Conservation (phyloP, 2,329 filamentous ascomycete species). For the Aphanocladium album region DNA sequence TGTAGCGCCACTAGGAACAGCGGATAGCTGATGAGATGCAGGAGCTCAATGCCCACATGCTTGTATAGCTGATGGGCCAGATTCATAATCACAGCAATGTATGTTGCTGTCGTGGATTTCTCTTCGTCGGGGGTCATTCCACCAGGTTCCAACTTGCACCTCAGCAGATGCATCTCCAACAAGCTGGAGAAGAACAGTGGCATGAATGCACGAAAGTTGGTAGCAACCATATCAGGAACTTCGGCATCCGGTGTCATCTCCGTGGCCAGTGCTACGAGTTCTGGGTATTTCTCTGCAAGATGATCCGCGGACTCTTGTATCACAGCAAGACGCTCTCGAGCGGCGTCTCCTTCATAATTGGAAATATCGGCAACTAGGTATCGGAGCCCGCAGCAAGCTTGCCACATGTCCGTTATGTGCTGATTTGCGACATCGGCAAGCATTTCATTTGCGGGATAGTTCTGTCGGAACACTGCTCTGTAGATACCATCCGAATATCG, state of each 20-base stretch:
- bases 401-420: slow-evolving; percentile 27
- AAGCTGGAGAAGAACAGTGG: slow-evolving; percentile 31
- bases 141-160: slow-evolving; percentile 9
- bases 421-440: slow-evolving; percentile 32
- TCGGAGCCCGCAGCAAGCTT: slow-evolving; percentile 26
- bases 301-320: slow-evolving; percentile 20
- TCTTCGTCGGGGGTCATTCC: not conserved
- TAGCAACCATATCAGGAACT: slow-evolving; percentile 25
- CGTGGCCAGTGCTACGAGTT: slow-evolving; percentile 23
- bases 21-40: slow-evolving; percentile 29
- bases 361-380: slow-evolving; percentile 27
- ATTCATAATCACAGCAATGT: slow-evolving; percentile 23
- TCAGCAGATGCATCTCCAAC: slow-evolving; percentile 21
- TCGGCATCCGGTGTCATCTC: slow-evolving; percentile 21
- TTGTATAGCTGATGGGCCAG: slow-evolving; percentile 29
- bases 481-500: slow-evolving; percentile 30
- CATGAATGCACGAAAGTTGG: slow-evolving; percentile 30
- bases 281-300: slow-evolving; percentile 19
- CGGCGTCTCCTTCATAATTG: slow-evolving; percentile 19
- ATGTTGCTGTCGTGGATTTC: not conserved
- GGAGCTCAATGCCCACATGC: slow-evolving; percentile 27
- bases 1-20: slow-evolving; percentile 32
- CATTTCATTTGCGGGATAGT: slow-evolving; percentile 30
- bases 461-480: slow-evolving; percentile 28
- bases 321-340: slow-evolving; percentile 17